These are phyloP conservation scores for Pholiota adiposa DNA, from an alignment of 1,284 basidiomycete species.

Conservation along the genomic window DNA sequence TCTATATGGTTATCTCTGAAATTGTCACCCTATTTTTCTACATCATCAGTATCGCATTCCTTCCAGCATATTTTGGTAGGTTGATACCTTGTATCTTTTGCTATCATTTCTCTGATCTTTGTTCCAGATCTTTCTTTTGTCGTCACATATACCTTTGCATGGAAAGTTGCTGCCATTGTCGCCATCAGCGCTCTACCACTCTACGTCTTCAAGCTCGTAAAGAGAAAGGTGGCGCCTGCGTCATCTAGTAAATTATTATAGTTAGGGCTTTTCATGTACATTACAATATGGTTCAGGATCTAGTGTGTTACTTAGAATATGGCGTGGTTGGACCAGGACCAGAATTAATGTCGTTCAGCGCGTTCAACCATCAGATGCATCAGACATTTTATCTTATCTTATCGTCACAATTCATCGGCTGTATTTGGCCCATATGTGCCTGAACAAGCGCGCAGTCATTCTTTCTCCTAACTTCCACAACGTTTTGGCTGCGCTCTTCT, in stretches of 20 bases:
- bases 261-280: constrained; percentile 2
- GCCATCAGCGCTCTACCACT: constrained; percentile 92
- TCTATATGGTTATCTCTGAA: constrained; percentile 95
- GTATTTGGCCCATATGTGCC: not conserved
- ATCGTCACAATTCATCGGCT: not conserved
- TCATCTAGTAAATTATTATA: constrained; percentile 91
- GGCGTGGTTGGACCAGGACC: too few species aligned
- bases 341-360: too few species aligned
- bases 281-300: constrained; percentile 1
- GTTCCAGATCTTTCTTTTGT: constrained; percentile 89
- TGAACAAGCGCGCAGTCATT: not conserved
- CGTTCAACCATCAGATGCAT: too few species aligned
- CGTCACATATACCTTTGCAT: constrained; percentile 84
- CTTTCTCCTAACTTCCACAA: not conserved
- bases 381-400: not conserved
- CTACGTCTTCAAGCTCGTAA: constrained; percentile 89
- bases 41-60: constrained; percentile 88
- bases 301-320: not conserved
- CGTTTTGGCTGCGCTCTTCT: not conserved
- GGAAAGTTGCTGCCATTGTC: constrained; percentile 96
- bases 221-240: constrained; percentile 88
- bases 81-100: constrained; percentile 32
- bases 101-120: not conserved
- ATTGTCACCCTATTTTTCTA: constrained; percentile 90
- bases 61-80: constrained; percentile 96